Conservation (phyloP, 306 rosid genomes). For the Casuarina equisetifolia region DNA sequence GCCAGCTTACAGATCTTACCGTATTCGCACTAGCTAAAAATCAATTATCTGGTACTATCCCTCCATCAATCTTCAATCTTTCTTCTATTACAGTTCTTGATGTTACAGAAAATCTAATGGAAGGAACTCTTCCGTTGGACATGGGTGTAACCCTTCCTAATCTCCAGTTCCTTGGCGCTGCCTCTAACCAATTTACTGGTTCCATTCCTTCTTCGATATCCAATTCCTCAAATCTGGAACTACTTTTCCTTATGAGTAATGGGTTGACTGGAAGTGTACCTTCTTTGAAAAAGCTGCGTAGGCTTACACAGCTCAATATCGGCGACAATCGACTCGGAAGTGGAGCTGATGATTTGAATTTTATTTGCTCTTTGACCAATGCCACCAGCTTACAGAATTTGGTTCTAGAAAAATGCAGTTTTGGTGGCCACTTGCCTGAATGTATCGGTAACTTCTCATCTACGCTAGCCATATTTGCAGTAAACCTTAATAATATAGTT, state of each 20-base stretch:
- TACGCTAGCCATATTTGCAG: rapidly evolving
- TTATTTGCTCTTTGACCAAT: not conserved
- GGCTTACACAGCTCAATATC: too few relatives aligned
- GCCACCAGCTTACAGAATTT: not conserved
- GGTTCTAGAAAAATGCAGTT: not conserved
- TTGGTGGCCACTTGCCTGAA: not conserved
- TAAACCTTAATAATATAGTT: not conserved
- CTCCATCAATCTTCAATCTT: constrained; percentile 1
- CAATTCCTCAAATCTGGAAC: too few relatives aligned
- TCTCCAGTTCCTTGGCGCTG: not conserved
- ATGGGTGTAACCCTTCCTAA: not conserved
- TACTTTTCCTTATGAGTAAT: too few relatives aligned
- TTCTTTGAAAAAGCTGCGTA: not conserved
- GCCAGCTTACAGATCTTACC: not conserved
- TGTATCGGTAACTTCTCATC: not conserved
- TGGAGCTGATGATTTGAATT: not conserved
- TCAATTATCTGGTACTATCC: not conserved
- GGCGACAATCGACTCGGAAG: too few relatives aligned
- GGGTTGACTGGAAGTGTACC: not conserved
- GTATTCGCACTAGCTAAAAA: rapidly evolving
- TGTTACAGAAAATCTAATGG: rapidly evolving
- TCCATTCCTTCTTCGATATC: too few relatives aligned
- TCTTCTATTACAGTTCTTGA: not conserved
- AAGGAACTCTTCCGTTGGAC: not conserved
- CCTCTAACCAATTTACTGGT: not conserved